These are phyloP conservation scores for Fusarium anguioides DNA, from an alignment of 2,329 filamentous ascomycete species.

Conservation along the genomic window DNA sequence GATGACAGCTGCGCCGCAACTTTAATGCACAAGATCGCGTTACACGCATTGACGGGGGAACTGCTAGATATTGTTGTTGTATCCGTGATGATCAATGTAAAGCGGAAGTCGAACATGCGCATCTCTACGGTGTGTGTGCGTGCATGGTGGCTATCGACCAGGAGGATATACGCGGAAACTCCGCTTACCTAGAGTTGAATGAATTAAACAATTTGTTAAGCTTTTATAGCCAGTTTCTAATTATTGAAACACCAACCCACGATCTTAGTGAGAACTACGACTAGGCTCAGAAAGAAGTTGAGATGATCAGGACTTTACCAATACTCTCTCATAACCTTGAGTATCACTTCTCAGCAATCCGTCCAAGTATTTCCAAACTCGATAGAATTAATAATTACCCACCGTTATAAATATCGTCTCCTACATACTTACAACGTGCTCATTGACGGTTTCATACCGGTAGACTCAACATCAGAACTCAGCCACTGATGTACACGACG, in stretches of 20 bases:
- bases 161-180: too few species aligned
- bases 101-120: background rate
- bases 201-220: too few species aligned
- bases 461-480: background rate
- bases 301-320: too few species aligned
- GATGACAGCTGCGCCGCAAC: constrained; percentile 16
- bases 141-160: background rate
- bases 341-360: background rate
- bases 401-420: background rate
- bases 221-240: background rate
- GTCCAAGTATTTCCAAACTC: background rate
- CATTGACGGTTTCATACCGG: background rate
- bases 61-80: background rate
- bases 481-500: background rate
- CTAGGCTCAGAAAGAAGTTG: background rate
- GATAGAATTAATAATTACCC: background rate
- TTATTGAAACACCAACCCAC: too few species aligned
- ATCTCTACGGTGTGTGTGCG: too few species aligned
- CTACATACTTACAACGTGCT: background rate
- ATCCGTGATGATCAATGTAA: background rate
- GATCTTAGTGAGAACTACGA: background rate
- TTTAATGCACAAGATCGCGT: constrained; percentile 1
- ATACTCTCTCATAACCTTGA: background rate
- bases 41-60: background rate
- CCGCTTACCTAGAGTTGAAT: too few species aligned